These are phyloP conservation scores for Luffa acutangula DNA, from an alignment of 306 rosid genomes.

Conservation along the genomic window DNA sequence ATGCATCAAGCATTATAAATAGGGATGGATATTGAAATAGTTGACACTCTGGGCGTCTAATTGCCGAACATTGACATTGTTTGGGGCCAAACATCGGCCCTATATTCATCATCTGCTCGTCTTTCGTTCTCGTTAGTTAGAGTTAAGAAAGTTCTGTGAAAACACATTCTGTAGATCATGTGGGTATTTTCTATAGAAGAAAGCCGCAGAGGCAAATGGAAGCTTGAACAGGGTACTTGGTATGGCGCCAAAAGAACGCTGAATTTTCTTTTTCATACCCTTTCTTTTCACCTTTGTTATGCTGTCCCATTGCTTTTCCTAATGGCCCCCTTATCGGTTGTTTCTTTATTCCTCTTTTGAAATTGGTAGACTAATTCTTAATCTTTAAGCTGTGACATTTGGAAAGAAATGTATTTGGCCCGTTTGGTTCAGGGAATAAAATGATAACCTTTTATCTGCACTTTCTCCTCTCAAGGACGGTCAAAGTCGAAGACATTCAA, in stretches of 20 bases:
- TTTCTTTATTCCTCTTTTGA: conserved; percentile 2
- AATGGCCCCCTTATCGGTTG: not conserved
- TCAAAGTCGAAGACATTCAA: not conserved
- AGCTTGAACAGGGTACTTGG: not conserved
- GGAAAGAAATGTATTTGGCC: not conserved
- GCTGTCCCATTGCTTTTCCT: not conserved
- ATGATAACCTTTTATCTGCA: not conserved
- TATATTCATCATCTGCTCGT: not conserved
- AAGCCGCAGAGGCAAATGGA: not conserved
- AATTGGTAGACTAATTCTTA: not conserved
- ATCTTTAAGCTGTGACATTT: not conserved
- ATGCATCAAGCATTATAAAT: not conserved
- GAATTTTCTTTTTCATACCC: not conserved
- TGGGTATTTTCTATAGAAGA: not conserved
- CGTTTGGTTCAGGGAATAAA: not conserved
- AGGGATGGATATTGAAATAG: not conserved
- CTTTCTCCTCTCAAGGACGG: not conserved
- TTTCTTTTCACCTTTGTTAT: not conserved
- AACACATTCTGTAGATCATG: not conserved
- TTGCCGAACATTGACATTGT: not conserved
- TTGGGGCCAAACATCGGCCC: not conserved
- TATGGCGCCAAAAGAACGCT: not conserved
- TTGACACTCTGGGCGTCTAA: not conserved
- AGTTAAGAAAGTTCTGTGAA: not conserved
- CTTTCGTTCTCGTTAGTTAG: not conserved